Base-by-base conservation (phyloP, 371 early-diverging fungal species). In the Apophysomyces elegans region DNA sequence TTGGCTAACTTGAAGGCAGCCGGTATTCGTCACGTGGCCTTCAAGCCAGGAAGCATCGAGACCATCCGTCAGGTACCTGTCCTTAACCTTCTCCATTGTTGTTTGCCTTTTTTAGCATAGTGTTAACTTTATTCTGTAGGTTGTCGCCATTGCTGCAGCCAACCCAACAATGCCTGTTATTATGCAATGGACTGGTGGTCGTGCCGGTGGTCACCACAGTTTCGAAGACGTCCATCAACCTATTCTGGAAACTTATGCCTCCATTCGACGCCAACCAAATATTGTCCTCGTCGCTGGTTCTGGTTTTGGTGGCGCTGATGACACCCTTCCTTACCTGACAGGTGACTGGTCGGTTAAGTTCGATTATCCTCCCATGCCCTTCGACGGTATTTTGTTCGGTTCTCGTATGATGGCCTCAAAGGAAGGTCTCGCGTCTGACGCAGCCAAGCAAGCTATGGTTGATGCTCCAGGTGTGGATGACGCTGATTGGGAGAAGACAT, bases 131-230 rank as follows among this genome's bases (percentile, higher is more conserved):
- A 9, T 46, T 43, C 32, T 36, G 26, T 57, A 74, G 71, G 94
- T 95, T 43, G 84, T 96, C 62, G 83, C 89, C 44, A 97, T 97
- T 73, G 98, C 96, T 56, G 91, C 92, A 74, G 86, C 88, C 58
- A 91, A 95, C 75, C 95, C 95, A 21, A 89, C 90, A 56, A 93
- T 96, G 90, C 93, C 96, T 35, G 85, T 97, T 58, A 87, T 96
- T 39, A 84, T 97, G 73, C 95, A 97, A 75, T 97, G 98, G 98
- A 97, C 98, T 56, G 96, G 98, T 80, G 98, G 96, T 50, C 92
- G 98, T 77, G 96, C 93, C 45, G 98, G 98, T 76, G 98, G 98
- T 39, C 98, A 97, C 78, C 98, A 97, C 89, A 91, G 92, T 65
- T 97, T 92, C 64, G 98, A 97, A 81, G 98, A 97, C 76, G 91